Evolutionary conservation across 2,329 filamentous ascomycete species (phyloP).

Genomic region (Aspergillus tamarii): DNA sequence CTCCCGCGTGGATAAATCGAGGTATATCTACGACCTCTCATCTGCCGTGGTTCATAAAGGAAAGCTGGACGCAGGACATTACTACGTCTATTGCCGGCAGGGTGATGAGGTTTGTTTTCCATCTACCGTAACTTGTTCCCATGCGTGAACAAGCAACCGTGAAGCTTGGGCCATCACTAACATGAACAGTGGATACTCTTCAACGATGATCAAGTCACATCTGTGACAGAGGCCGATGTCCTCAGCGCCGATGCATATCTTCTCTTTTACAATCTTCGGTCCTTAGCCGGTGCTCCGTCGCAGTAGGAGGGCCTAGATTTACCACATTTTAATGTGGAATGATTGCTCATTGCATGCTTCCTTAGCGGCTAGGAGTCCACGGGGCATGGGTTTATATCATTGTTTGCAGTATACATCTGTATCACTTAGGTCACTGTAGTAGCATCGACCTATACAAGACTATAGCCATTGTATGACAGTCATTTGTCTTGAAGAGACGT

Average conservation of each 20-base stretch:
- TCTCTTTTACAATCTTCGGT: constrained; percentile 70
- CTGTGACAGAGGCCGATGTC: constrained; percentile 82
- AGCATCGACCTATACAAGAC: constrained; percentile 8
- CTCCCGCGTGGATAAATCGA: constrained; percentile 42
- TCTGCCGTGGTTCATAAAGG: constrained; percentile 93
- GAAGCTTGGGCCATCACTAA: background rate
- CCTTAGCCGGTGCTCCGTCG: constrained; percentile 24
- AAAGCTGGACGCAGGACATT: constrained; percentile 90
- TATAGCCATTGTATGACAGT: background rate
- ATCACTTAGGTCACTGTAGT: constrained; percentile 5
- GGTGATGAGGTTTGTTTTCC: constrained; percentile 64
- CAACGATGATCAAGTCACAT: constrained; percentile 89
- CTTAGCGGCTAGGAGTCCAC: constrained; percentile 17
- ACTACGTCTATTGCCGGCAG: constrained; percentile 84
- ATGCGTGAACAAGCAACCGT: background rate
- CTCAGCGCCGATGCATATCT: constrained; percentile 85
- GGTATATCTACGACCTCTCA: constrained; percentile 81
- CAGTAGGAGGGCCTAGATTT: constrained; percentile 4
- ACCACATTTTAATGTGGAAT: background rate
- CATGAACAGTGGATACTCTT: constrained; percentile 82
- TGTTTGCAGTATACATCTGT: constrained; percentile 5
- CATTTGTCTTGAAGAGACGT: background rate
- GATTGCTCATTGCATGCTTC: constrained; percentile 12
- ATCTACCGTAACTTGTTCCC: background rate
- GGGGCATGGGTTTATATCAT: constrained; percentile 16